A percentile compares a stretch with the other conserved stretches of the same genome.
phyloP scores from a whole-genome alignment of 2,329 filamentous ascomycete species.

The Nigrospora sphaerica region DNA sequence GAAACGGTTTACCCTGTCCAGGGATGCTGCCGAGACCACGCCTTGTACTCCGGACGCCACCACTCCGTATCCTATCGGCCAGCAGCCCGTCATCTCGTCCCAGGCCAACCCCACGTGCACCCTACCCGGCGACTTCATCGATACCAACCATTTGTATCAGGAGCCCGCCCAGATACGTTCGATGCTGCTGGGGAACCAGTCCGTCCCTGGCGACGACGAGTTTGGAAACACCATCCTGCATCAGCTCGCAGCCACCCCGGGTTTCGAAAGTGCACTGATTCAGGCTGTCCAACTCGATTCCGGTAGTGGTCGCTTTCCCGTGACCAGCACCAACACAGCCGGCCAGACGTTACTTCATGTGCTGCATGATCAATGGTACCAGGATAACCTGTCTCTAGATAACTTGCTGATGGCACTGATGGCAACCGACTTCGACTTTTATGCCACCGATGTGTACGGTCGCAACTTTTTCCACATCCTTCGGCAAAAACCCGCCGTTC shows the following conservation, averaged over 20 bases:
- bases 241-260: constrained; percentile 11
- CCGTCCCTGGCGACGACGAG: constrained; percentile 25
- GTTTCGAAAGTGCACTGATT: constrained; percentile 11
- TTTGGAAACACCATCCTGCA: constrained; percentile 50
- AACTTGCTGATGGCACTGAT: constrained; percentile 13
- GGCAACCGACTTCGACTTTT: constrained; percentile 12
- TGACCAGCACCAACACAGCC: constrained; percentile 19
- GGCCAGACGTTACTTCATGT: constrained; percentile 24
- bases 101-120: constrained; percentile 19
- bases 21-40: constrained; percentile 5
- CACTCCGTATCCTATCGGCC: too few species aligned
- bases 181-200: too few species aligned
- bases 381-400: constrained; percentile 11
- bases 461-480: constrained; percentile 25
- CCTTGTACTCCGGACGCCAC: too few species aligned
- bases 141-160: constrained; percentile 8
- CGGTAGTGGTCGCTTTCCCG: constrained; percentile 11
- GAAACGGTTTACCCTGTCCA: constrained; percentile 22
- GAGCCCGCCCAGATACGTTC: too few species aligned
- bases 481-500: constrained; percentile 10
- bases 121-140: constrained; percentile 44
- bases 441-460: constrained; percentile 21
- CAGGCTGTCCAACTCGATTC: constrained; percentile 10
- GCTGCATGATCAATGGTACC: constrained; percentile 21
- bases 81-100: background rate